Evolutionary conservation across 257 asterid genomes (phyloP).

Genomic region (Solanum ahanhuiri): DNA sequence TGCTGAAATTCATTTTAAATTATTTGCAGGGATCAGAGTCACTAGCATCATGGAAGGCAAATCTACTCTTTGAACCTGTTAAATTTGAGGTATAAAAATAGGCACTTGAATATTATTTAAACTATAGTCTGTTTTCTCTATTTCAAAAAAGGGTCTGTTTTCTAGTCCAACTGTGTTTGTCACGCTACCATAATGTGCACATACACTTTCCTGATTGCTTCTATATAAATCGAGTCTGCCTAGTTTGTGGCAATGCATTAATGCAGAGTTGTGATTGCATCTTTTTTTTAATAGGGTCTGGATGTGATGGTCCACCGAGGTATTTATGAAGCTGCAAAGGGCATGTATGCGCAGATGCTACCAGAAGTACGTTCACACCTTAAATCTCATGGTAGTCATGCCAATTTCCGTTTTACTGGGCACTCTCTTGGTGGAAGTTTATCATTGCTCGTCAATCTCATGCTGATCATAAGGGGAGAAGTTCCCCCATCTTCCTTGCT

Average conservation of each 20-base stretch:
- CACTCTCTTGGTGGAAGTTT: slow-evolving; percentile 97
- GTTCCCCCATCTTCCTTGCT: slow-evolving; percentile 62
- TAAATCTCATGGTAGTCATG: slow-evolving; percentile 41
- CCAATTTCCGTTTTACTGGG: slow-evolving; percentile 77
- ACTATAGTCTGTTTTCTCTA: not conserved
- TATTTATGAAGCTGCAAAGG: slow-evolving; percentile 98
- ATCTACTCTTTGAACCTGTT: slow-evolving; percentile 85
- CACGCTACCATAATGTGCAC: not conserved
- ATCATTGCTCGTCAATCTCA: slow-evolving; percentile 74
- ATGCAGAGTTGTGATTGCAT: not conserved
- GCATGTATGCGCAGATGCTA: slow-evolving; percentile 76
- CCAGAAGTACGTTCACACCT: slow-evolving; percentile 70
- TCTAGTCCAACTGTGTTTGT: not conserved
- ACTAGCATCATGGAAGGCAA: slow-evolving; percentile 94
- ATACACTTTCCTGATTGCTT: not conserved
- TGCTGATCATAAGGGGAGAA: slow-evolving; percentile 72
- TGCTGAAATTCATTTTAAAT: not conserved
- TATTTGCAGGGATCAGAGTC: slow-evolving; percentile 80
- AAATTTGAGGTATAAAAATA: slow-evolving; percentile 64
- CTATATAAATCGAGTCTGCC: not conserved
- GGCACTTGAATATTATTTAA: not conserved
- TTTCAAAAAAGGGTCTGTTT: not conserved
- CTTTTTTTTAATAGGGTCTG: slow-evolving; percentile 40
- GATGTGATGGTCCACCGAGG: slow-evolving; percentile 91
- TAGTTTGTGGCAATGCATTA: not conserved